Evolutionary conservation across 495 filamentous ascomycete genomes (phyloP).

Genomic region (Gamarada debralockiae): DNA sequence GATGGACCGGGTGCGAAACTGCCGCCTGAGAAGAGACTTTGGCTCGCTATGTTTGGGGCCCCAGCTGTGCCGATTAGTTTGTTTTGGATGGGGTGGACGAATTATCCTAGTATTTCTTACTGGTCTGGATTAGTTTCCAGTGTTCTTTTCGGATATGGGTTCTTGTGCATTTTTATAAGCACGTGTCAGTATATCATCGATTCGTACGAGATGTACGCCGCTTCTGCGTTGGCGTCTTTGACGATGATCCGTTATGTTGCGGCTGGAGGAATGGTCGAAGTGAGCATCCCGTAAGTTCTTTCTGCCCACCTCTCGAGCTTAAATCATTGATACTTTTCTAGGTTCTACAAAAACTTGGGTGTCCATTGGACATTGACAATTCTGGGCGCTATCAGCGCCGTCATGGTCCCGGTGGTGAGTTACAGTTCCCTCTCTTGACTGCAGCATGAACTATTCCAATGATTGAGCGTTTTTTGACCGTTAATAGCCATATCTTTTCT

Average conservation of each 20-base stretch:
- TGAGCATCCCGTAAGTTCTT: conserved; percentile 21
- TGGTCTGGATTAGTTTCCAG: conserved; percentile 50
- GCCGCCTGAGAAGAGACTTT: conserved; percentile 54
- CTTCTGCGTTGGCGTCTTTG: conserved; percentile 55
- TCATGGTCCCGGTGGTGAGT: too few species aligned
- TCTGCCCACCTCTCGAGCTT: background rate
- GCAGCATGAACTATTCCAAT: too few species aligned
- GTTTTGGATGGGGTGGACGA: conserved; percentile 62
- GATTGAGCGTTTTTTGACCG: too few species aligned
- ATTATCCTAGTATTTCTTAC: conserved; percentile 42
- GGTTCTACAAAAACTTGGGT: conserved; percentile 46
- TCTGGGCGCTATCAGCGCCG: conserved; percentile 40
- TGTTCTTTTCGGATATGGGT: conserved; percentile 49
- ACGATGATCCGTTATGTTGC: conserved; percentile 41
- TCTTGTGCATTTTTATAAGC: conserved; percentile 61
- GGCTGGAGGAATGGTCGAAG: conserved; percentile 32
- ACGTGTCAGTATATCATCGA: conserved; percentile 65
- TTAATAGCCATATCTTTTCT: too few species aligned
- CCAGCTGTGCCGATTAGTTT: conserved; percentile 51
- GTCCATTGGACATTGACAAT: conserved; percentile 55
- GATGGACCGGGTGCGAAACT: conserved; percentile 23
- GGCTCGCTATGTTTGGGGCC: conserved; percentile 54
- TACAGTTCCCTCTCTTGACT: too few species aligned
- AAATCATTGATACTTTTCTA: background rate
- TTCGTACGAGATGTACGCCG: conserved; percentile 62